Base-by-base conservation (phyloP, 768 basidiomycete genomes). In the Boletus reticulatus region DNA sequence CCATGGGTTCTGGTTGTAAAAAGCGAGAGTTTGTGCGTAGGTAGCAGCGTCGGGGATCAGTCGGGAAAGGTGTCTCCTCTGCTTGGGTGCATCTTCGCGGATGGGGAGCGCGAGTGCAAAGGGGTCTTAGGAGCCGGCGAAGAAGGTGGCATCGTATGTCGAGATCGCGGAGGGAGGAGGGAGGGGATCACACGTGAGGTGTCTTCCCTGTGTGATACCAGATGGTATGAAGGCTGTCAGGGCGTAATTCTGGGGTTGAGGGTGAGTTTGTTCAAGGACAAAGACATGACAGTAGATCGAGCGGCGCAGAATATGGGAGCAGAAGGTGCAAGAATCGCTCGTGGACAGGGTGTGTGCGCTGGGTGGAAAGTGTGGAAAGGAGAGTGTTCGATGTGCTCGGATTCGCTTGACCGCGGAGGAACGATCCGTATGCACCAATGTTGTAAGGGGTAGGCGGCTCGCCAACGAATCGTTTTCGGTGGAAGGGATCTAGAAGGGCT, bases 161-260 rank as follows among this genome's bases (percentile, higher is more conserved):
- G 78, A 87, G 3, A 84, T 64, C 3, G 80, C 72, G 1, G 80
- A 78, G 32, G 72, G 73, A 0, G 95, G 94, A 0, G 95, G 93
- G 3, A 96, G 75, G 1, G 95, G 94, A 65, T 98, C 96, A 62
- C 88, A 97, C 9, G 87, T 84, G 57, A 91, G 75, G 7, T 83
- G 78, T 52, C 83, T 80, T 13, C 72, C 74, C 6, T 77, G 72
- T 13, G 81, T 70, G 5, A 89, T 76, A 5, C 73, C 62, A 13
- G 76, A 73, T 0, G 92, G 90, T 48, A 95, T 77, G 74, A 94
- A 95, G 0, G 84, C 76, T 48, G 88, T 80, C 11, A 92, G 75
- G 9, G 77, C 73, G 24, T 77, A 78, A 11, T 69, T 62, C 53
- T 62, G 65, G 4, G 67, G 56, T 45, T 68, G 67, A n/a, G 61